Conservation (phyloP, 768 basidiomycete species). For the Lanmaoa rubissima region DNA sequence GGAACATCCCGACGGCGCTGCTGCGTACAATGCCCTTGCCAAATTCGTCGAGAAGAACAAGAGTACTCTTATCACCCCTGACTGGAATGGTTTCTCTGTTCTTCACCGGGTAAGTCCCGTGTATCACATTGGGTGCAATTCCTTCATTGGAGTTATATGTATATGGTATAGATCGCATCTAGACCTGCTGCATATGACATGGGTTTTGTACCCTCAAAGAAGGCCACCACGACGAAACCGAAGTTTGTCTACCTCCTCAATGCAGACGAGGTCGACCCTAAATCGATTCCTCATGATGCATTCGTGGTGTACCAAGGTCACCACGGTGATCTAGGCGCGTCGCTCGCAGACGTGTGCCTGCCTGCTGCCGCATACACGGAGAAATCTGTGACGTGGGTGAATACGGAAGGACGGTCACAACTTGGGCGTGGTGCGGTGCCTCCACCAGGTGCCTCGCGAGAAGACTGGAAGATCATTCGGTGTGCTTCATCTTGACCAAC, state of each 20-base stretch:
- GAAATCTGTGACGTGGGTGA: conserved; percentile 88
- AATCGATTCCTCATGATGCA: conserved; percentile 83
- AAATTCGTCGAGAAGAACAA: conserved; percentile 81
- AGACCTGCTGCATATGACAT: conserved; percentile 93
- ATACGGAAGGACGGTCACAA: conserved; percentile 94
- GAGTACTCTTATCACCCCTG: conserved; percentile 70
- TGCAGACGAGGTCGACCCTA: conserved; percentile 90
- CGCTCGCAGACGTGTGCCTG: conserved; percentile 94
- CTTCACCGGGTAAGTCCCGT: conserved; percentile 73
- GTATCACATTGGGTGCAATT: not conserved
- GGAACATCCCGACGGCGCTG: conserved; percentile 83
- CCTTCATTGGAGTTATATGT: not conserved
- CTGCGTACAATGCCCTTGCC: conserved; percentile 71
- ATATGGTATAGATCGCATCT: conserved; percentile 69
- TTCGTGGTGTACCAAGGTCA: conserved; percentile 99
- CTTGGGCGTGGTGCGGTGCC: conserved; percentile 88
- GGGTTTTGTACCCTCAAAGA: conserved; percentile 85
- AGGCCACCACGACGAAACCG: conserved; percentile 70
- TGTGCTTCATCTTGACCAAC: conserved; percentile 25
- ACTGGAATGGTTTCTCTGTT: conserved; percentile 95
- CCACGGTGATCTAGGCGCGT: conserved; percentile 95
- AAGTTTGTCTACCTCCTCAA: conserved; percentile 98
- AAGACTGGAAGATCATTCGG: conserved; percentile 98
- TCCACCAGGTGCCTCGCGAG: conserved; percentile 91
- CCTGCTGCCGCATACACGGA: conserved; percentile 95